Percentiles rank a stretch among this genome's conserved stretches.
These are phyloP conservation scores for Aspergillus versicolor DNA, from an alignment of 2,329 filamentous ascomycete genomes.

Conservation along the genomic window DNA sequence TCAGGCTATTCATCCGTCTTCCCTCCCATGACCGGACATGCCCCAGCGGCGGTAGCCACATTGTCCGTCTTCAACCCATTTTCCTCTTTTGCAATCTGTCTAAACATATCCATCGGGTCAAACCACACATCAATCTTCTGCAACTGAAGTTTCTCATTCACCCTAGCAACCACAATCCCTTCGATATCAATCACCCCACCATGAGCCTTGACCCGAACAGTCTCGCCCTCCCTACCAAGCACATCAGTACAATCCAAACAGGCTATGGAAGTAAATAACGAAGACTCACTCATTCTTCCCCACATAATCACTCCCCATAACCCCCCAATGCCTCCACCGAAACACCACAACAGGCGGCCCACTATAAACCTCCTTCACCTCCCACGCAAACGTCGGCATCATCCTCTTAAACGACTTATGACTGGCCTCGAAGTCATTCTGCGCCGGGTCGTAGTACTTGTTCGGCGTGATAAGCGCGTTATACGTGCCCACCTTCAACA, in stretches of 20 bases:
- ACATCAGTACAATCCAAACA: not conserved
- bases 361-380: constrained; percentile 67
- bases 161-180: constrained; percentile 61
- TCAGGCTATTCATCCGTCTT: not conserved
- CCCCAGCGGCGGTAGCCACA: not conserved
- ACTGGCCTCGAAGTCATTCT: constrained; percentile 62
- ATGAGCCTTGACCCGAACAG: constrained; percentile 61
- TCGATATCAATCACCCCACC: constrained; percentile 62
- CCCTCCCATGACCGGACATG: not conserved
- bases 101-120: constrained; percentile 66
- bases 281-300: constrained; percentile 60
- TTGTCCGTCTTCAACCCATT: not conserved
- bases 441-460: constrained; percentile 62
- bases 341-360: constrained; percentile 63
- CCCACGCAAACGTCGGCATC: constrained; percentile 73
- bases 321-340: constrained; percentile 68
- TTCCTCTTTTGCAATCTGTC: constrained; percentile 53
- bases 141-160: constrained; percentile 61
- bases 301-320: constrained; percentile 66
- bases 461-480: constrained; percentile 65
- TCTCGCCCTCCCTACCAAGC: constrained; percentile 57
- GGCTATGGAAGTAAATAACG: not conserved
- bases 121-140: constrained; percentile 64
- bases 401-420: constrained; percentile 72
- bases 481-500: constrained; percentile 68